Evolutionary conservation across 768 basidiomycete genomes (phyloP).

Genomic region (Porphyrellus cyaneotinctus): DNA sequence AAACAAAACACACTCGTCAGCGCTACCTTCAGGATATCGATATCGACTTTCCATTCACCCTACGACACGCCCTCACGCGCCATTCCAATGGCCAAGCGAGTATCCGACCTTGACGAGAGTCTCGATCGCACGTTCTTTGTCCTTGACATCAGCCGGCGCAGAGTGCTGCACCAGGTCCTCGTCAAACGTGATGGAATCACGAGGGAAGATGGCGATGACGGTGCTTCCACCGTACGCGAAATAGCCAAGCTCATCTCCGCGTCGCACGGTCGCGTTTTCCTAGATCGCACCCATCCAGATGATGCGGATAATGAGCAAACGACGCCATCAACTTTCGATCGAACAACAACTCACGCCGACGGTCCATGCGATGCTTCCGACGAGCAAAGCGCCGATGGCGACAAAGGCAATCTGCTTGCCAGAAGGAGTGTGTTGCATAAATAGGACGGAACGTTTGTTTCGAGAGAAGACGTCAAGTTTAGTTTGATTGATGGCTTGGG

Average conservation of each 20-base stretch:
- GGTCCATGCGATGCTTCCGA: constrained; percentile 72
- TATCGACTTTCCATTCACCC: no score
- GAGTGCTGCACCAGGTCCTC: constrained; percentile 59
- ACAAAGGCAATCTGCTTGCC: constrained; percentile 59
- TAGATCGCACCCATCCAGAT: no score
- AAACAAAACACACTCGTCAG: no score
- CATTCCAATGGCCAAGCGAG: constrained; percentile 26
- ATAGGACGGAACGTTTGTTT: constrained; percentile 55
- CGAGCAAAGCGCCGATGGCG: constrained; percentile 78
- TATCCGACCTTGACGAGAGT: constrained; percentile 53
- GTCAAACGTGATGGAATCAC: constrained; percentile 52
- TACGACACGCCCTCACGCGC: neutral
- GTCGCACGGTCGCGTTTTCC: constrained; percentile 48
- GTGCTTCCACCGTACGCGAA: constrained; percentile 82
- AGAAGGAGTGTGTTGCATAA: constrained; percentile 44
- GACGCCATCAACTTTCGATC: neutral
- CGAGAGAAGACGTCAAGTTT: constrained; percentile 63
- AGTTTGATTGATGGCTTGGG: constrained; percentile 68
- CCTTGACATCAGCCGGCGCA: constrained; percentile 8
- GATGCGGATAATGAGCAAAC: neutral
- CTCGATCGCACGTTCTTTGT: constrained; percentile 44
- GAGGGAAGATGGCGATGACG: constrained; percentile 55
- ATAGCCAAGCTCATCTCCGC: constrained; percentile 64
- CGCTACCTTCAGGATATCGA: no score
- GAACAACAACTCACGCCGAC: constrained; percentile 18